Conservation (phyloP, 2,329 filamentous ascomycete genomes). For the Claviceps maximensis region DNA sequence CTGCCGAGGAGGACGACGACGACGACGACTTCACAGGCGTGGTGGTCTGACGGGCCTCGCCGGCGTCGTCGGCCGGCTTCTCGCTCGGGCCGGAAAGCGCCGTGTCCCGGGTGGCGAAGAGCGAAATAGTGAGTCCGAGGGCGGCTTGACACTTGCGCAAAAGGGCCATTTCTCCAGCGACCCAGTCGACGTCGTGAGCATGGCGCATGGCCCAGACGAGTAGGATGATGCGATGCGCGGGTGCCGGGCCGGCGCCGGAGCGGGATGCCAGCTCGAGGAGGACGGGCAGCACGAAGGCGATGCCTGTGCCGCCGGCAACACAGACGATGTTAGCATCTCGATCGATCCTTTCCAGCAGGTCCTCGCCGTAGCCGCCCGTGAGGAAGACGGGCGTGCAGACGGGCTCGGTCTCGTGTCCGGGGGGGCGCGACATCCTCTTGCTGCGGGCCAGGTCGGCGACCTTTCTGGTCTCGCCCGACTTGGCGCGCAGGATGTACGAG, state of each 20-base stretch:
- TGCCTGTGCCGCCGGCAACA: conserved; percentile 27
- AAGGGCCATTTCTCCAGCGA: conserved; percentile 39
- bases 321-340: conserved; percentile 27
- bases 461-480: conserved; percentile 45
- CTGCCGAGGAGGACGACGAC: conserved; percentile 12
- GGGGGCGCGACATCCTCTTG: conserved; percentile 15
- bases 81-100: conserved; percentile 7
- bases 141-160: conserved; percentile 25
- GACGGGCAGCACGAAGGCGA: conserved; percentile 25
- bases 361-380: conserved; percentile 49
- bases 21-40: conserved; percentile 7
- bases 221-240: conserved; percentile 33
- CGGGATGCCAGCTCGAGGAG: conserved; percentile 20
- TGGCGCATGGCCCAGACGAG: conserved; percentile 54
- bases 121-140: conserved; percentile 35
- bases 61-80: conserved; percentile 7
- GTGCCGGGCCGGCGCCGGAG: conserved; percentile 34
- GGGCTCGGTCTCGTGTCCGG: conserved; percentile 8
- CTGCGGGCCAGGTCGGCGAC: conserved; percentile 31
- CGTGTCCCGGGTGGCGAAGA: conserved; percentile 46
- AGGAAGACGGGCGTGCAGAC: conserved; percentile 42
- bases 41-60: conserved; percentile 7
- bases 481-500: conserved; percentile 44
- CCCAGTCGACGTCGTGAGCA: conserved; percentile 41
- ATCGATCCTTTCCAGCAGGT: conserved; percentile 28